phyloP scores from a whole-genome alignment of 1,284 basidiomycete genomes.

The Paramarasmius palmivorus region DNA sequence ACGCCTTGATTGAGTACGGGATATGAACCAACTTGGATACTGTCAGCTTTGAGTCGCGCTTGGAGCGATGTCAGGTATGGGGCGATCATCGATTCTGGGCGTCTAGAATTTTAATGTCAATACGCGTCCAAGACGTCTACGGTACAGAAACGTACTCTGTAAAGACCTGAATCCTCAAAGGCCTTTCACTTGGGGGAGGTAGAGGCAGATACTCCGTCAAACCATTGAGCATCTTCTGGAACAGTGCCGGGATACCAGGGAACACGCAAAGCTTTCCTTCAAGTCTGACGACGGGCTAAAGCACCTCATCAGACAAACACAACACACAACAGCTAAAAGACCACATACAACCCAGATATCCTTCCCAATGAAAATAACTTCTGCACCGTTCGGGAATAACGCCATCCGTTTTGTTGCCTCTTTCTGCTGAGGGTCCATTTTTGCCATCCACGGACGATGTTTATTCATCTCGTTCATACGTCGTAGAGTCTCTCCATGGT shows the following conservation, averaged over 20 bases:
- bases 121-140: background rate
- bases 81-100: constrained; percentile 86
- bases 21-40: constrained; percentile 85
- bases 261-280: constrained; percentile 85
- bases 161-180: constrained; percentile 76
- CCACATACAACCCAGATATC: constrained; percentile 84
- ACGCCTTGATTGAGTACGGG: constrained; percentile 66
- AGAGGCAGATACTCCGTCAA: constrained; percentile 76
- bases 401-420: constrained; percentile 82
- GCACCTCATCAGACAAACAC: background rate
- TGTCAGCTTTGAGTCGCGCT: constrained; percentile 70
- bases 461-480: constrained; percentile 76
- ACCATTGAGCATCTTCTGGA: constrained; percentile 77
- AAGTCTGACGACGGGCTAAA: constrained; percentile 81
- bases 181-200: constrained; percentile 69
- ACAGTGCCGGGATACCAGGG: constrained; percentile 88
- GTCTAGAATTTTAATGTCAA: constrained; percentile 36
- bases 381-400: constrained; percentile 75
- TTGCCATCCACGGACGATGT: constrained; percentile 52
- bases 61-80: constrained; percentile 85
- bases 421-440: constrained; percentile 71
- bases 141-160: constrained; percentile 55
- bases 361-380: constrained; percentile 70
- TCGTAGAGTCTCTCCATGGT: constrained; percentile 79
- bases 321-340: background rate